A percentile compares a stretch with the other conserved stretches of the same genome.
Conservation (phyloP, 1,284 basidiomycete genomes). For the Salmacisia buchloeana region DNA sequence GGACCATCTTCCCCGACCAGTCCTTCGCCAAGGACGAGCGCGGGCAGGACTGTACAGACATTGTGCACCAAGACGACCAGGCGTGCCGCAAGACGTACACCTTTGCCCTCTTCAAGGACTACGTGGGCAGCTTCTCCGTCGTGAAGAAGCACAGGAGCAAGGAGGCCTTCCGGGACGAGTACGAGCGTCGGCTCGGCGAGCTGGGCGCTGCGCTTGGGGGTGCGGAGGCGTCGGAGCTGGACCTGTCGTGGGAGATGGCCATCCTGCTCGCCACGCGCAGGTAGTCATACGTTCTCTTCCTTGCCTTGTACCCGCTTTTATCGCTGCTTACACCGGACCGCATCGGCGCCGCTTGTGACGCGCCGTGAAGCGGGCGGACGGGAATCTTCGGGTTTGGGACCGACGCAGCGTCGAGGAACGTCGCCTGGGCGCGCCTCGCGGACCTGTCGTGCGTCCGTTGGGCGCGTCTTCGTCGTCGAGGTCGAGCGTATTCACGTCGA, state of each 20-base stretch:
- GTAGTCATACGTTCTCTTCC: too few relatives aligned
- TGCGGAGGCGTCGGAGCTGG: not conserved
- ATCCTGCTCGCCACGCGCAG: not conserved
- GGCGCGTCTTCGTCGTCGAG: too few relatives aligned
- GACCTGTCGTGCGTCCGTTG: too few relatives aligned
- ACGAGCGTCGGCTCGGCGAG: not conserved
- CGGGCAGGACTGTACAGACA: not conserved
- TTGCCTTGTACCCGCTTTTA: too few relatives aligned
- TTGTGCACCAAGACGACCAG: not conserved
- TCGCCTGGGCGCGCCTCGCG: too few relatives aligned
- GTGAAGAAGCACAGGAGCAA: not conserved
- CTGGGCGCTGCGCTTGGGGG: not conserved
- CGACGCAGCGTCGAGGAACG: too few relatives aligned
- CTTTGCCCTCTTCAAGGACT: not conserved
- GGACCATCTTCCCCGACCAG: not conserved
- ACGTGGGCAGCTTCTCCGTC: not conserved
- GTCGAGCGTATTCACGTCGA: too few relatives aligned
- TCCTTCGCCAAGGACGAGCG: slow-evolving; percentile 1
- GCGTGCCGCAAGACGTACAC: not conserved
- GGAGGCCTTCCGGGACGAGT: not conserved
- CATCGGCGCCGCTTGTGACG: too few relatives aligned
- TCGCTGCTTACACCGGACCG: too few relatives aligned
- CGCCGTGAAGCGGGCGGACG: too few relatives aligned
- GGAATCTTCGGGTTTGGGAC: too few relatives aligned
- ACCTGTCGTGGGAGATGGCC: not conserved